Evolutionary conservation across 2,329 filamentous ascomycete species (phyloP), one percentile per base, ranked within the genome.

Genomic region (Penicillium paneum): DNA sequence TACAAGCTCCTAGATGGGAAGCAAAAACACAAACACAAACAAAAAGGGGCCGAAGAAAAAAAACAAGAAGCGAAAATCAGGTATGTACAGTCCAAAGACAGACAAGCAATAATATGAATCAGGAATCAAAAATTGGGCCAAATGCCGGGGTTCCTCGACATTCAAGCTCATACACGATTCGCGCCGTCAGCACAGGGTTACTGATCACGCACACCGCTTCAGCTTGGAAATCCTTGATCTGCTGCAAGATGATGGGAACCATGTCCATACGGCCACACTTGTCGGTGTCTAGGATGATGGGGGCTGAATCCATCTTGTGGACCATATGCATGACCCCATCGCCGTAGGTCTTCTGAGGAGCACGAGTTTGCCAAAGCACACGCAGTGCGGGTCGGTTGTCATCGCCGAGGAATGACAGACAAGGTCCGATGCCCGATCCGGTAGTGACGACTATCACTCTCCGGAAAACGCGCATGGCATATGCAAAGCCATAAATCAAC

Each of bases 191-290:
- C 53, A 73, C 79, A 54, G 85, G 83, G 67, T 91, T 91, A 52
- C 84, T 85, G 64, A 91, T 86, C 56, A 90, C 81, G 65, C 90
- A 85, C 35, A 90, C 86, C 2, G 87, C 88, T 76, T 91, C 87
- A 1, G 81, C 79, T 0, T 72, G 60, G 26, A 75, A 75, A 31
- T 79, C 70, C 45, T 63, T 64, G 45, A 74, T 75, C 48, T 86
- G 74, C 8, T 76, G 71, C 62, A 81, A 85, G 36, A 80, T 78
- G 42, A 83, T 74, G 12, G 76, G 76, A 28, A 86, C 64, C 67
- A 89, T 80, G 67, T 90, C 82, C 3, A 84, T 80, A 7, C 86
- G 78, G 0, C 85, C 86, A 31, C 77, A 75, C 34, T 72, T 67
- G 52, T 79, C 78, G 2, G 87, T 90, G 67, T 91, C 86, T 67